These are phyloP conservation scores for Hemisphaericaspora xylofermentans DNA, from an alignment of 1,139 yeast species.

Conservation along the genomic window DNA sequence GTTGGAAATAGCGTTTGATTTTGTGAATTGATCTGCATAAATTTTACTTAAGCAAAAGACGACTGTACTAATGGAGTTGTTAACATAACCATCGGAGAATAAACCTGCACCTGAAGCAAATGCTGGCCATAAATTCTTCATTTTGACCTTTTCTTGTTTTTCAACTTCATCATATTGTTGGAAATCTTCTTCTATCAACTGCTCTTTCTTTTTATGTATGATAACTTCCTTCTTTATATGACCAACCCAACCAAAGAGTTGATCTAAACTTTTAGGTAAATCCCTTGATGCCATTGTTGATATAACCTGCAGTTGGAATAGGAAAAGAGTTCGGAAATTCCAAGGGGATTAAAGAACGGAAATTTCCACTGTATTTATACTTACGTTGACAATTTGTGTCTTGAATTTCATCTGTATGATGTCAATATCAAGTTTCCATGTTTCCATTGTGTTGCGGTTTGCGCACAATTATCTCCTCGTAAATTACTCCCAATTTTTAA, in stretches of 20 bases:
- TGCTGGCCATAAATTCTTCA: slow-evolving; percentile 62
- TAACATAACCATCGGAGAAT: slow-evolving; percentile 88
- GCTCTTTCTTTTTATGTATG: slow-evolving; percentile 25
- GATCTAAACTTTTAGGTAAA: slow-evolving; percentile 45
- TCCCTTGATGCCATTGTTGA: slow-evolving; percentile 48
- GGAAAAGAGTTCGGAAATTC: neutral
- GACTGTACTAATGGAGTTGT: slow-evolving; percentile 78
- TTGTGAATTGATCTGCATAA: slow-evolving; percentile 61
- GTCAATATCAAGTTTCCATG: too few species aligned
- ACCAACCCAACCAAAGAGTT: slow-evolving; percentile 39
- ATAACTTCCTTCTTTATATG: slow-evolving; percentile 25
- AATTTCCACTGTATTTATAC: too few species aligned
- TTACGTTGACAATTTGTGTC: too few species aligned
- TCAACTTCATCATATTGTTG: slow-evolving; percentile 19
- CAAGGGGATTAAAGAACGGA: too few species aligned
- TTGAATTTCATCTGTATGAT: too few species aligned
- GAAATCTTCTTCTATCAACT: slow-evolving; percentile 24
- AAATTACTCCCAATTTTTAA: too few species aligned
- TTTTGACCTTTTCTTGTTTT: slow-evolving; percentile 19
- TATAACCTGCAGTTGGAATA: neutral
- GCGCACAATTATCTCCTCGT: too few species aligned
- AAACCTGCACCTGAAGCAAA: slow-evolving; percentile 89
- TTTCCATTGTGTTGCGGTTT: too few species aligned
- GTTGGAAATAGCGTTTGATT: slow-evolving; percentile 69
- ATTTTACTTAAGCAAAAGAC: slow-evolving; percentile 62